Percentiles rank a stretch among this genome's conserved stretches.
Evolutionary conservation across 306 rosid genomes (phyloP).

Genomic region (Rosa lucieae): DNA sequence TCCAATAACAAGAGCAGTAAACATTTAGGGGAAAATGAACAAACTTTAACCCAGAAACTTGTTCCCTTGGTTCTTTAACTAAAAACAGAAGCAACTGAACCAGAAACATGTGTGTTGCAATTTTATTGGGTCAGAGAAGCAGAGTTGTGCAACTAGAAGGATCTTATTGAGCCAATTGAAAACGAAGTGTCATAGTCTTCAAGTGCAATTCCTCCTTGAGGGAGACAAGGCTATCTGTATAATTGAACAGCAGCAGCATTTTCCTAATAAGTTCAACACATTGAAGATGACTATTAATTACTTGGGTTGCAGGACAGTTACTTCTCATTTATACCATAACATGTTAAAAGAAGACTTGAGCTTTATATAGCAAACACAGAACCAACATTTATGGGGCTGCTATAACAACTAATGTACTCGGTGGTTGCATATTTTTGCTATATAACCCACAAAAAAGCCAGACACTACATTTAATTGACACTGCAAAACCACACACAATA

Average conservation of each 20-base stretch:
- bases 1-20: neutral
- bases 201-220: neutral
- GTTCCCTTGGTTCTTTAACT: neutral
- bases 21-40: neutral
- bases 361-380: neutral
- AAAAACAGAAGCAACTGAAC: constrained; percentile 6
- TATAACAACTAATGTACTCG: neutral
- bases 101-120: neutral
- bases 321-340: neutral
- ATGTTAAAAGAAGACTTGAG: neutral
- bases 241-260: neutral
- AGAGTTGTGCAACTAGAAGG: neutral
- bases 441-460: neutral
- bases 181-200: neutral
- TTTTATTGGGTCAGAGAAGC: neutral
- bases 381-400: neutral
- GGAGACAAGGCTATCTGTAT: neutral
- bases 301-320: neutral
- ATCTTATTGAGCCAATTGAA: neutral
- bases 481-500: neutral
- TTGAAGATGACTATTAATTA: constrained; percentile 1
- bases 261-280: neutral
- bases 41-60: neutral
- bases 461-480: neutral
- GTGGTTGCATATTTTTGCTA: neutral